Base-by-base conservation (phyloP, 352 stramenopile genomes). In the Thraustochytrium striatum region DNA sequence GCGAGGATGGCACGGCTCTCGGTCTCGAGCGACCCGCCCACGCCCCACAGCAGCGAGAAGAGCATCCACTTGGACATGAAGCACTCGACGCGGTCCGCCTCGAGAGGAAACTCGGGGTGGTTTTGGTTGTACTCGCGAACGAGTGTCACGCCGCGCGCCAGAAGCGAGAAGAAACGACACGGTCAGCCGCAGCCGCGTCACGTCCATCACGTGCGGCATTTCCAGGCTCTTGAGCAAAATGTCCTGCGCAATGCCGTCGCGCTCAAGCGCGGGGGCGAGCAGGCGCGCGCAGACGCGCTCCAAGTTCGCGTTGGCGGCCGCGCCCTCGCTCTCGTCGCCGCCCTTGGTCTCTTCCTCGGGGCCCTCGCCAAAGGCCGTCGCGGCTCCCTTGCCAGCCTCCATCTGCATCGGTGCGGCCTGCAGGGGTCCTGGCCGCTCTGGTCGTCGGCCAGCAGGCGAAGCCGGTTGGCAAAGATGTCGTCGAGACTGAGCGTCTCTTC, bases 111-210 rank as follows among this genome's bases (percentile, higher is more conserved):
- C 78, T 99, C 96, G 0, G 92, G 92, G 81, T 99, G 96, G 53
- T 92, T 93, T 86, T 99, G 96, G 83, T 99, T 98, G 86, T 99
- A 99, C 83, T 99, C 96, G 61, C 96, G 91, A 32, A 97, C 95
- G 39, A 95, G 85, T 38, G 87, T 89, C 57, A 99, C 88, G 5
- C 96, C 95, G 81, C 96, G 89, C 28, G 91, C 83, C 55, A 99
- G 84, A 53, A 99, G 86, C 25, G 94, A 95, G 79, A 96, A 97
- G 86, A 99, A n/a, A 94, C 57, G 93, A 98, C 83, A 95, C 93
- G 19, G 99, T 84, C 36, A 99, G 84, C 50, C 96, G 91, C 58
- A 97, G 86, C 36, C 88, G 84, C n/a, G 92, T 96, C 36, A 96
- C 89, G 35, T 97, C 90, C 96, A 99, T 99, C 44, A 99, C 95